phyloP scores from a whole-genome alignment of 2,329 filamentous ascomycete species.

The Fusarium torreyae region DNA sequence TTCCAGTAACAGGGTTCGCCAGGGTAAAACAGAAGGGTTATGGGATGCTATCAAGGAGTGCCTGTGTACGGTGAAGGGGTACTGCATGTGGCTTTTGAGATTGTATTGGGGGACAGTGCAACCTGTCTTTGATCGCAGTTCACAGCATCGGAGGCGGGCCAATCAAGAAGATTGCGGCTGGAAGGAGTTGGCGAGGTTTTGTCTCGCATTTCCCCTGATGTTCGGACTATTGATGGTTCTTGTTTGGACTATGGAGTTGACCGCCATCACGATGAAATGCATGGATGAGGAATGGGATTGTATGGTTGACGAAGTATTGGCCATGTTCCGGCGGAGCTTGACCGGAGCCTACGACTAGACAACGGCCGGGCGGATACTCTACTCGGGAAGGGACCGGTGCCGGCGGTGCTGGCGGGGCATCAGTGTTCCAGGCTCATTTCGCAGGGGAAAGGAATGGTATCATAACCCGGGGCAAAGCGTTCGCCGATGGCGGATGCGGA shows the following conservation, averaged over 20 bases:
- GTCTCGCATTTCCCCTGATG: slow-evolving; percentile 49
- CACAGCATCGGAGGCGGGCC: slow-evolving; percentile 54
- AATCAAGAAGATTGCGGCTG: slow-evolving; percentile 44
- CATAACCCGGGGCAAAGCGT: slow-evolving; percentile 26
- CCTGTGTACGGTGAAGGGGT: slow-evolving; percentile 10
- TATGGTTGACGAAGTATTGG: slow-evolving; percentile 31
- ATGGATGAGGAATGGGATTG: slow-evolving; percentile 34
- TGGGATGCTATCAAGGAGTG: slow-evolving; percentile 34
- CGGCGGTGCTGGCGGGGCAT: slow-evolving; percentile 35
- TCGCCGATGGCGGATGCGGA: slow-evolving; percentile 42
- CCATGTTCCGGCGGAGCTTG: slow-evolving; percentile 36
- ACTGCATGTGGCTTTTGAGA: slow-evolving; percentile 35
- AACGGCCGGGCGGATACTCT: slow-evolving; percentile 42
- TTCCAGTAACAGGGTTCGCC: slow-evolving; percentile 41
- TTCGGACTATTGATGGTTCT: slow-evolving; percentile 45
- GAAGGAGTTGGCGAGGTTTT: slow-evolving; percentile 46
- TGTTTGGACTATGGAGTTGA: slow-evolving; percentile 50
- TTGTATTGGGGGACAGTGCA: slow-evolving; percentile 57
- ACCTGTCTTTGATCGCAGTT: slow-evolving; percentile 58
- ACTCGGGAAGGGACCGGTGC: slow-evolving; percentile 45
- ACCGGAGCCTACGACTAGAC: slow-evolving; percentile 32
- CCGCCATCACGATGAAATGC: slow-evolving; percentile 36
- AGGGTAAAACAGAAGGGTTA: slow-evolving; percentile 13
- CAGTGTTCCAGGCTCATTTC: slow-evolving; percentile 1
- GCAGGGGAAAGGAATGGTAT: slow-evolving; percentile 18